Conservation (phyloP, 2,329 filamentous ascomycete species). For the Helotiales sp. region DNA sequence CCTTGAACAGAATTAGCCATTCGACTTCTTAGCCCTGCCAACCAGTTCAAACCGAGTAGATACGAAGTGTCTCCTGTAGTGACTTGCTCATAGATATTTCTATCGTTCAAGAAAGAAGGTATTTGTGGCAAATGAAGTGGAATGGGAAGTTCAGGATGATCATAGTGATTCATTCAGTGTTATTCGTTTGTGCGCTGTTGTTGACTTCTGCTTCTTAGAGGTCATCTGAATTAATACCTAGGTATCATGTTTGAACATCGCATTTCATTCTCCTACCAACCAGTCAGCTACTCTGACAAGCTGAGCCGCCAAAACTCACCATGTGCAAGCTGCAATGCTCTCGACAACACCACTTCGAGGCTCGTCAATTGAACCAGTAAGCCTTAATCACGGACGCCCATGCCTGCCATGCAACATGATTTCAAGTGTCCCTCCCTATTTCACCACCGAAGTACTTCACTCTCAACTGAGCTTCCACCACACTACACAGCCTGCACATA, state of each 20-base stretch:
- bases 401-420: neutral
- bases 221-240: too few species aligned
- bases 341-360: neutral
- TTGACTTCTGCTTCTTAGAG: too few species aligned
- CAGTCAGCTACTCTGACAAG: slow-evolving; percentile 3
- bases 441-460: neutral
- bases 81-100: too few species aligned
- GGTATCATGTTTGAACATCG: neutral
- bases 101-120: neutral
- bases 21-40: neutral
- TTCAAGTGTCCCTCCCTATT: neutral
- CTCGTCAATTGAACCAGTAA: neutral
- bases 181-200: too few species aligned
- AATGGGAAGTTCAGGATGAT: neutral
- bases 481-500: slow-evolving; percentile 61
- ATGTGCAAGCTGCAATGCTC: neutral
- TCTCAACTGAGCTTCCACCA: neutral
- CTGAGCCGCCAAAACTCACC: neutral
- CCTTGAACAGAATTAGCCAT: neutral
- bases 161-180: too few species aligned
- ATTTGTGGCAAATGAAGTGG: neutral
- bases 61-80: too few species aligned
- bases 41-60: too few species aligned
- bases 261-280: neutral
- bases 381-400: neutral